Evolutionary conservation across 1,284 basidiomycete genomes (phyloP).

Genomic region (Chalciporus sp.): DNA sequence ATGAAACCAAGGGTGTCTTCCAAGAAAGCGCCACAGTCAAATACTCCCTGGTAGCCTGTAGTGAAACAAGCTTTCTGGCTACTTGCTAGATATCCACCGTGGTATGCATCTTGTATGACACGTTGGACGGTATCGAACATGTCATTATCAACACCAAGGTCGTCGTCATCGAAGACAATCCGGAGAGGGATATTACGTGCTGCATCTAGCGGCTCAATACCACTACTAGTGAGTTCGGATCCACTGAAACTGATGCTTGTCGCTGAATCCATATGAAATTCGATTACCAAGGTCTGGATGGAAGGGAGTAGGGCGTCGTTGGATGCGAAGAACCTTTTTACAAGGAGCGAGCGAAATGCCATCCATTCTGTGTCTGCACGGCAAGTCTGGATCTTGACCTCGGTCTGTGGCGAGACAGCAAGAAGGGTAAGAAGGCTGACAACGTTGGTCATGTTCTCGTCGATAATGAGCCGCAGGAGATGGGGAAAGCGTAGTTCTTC

Average conservation of each 20-base stretch:
- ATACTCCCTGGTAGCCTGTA: neutral
- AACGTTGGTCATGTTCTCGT: neutral
- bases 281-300: neutral
- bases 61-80: neutral
- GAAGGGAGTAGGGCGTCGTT: neutral
- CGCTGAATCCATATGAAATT: neutral
- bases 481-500: neutral
- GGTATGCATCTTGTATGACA: neutral
- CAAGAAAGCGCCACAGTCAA: neutral
- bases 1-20: neutral
- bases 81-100: neutral
- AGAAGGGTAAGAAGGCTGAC: constrained; percentile 7
- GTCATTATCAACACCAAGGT: neutral
- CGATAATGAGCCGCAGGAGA: constrained; percentile 11
- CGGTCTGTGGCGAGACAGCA: neutral
- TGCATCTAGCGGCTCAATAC: neutral
- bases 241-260: neutral
- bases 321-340: neutral
- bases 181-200: neutral
- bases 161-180: too few species aligned
- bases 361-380: neutral
- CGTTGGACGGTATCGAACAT: neutral
- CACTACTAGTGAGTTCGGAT: neutral
- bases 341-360: neutral
- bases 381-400: neutral